These are phyloP conservation scores for Leptographium galeiforme DNA, from an alignment of 2,329 filamentous ascomycete genomes.

Conservation along the genomic window DNA sequence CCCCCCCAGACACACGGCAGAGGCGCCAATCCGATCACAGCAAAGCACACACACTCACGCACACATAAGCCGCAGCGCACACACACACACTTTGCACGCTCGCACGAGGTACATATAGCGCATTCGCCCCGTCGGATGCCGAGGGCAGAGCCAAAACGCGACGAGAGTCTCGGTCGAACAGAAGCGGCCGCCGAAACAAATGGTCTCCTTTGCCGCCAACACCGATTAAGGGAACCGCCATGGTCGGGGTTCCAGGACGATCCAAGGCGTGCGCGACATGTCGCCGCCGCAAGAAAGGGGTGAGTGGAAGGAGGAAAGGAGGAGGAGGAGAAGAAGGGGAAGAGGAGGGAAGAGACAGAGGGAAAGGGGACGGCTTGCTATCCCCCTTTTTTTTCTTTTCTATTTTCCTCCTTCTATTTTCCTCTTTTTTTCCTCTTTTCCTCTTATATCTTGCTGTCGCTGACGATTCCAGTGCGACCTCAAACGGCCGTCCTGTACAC, in stretches of 20 bases:
- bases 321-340: too few relatives aligned
- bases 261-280: conserved; percentile 13
- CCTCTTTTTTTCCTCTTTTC: too few relatives aligned
- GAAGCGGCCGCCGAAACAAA: background rate
- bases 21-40: background rate
- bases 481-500: conserved; percentile 12
- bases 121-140: background rate
- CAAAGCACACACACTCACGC: background rate
- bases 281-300: conserved; percentile 12
- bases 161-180: too few relatives aligned
- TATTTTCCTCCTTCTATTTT: too few relatives aligned
- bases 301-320: conserved; percentile 2
- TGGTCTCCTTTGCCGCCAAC: background rate
- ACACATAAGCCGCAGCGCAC: background rate
- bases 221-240: conserved; percentile 1
- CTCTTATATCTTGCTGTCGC: background rate
- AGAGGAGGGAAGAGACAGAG: too few relatives aligned
- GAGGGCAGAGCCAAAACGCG: background rate
- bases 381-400: too few relatives aligned
- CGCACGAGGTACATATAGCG: background rate
- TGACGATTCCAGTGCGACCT: conserved; percentile 12
- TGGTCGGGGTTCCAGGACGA: conserved; percentile 13
- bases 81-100: too few relatives aligned
- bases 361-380: too few relatives aligned
- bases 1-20: background rate